These are phyloP conservation scores for Pythium insidiosum DNA, from an alignment of 352 stramenopile species.

Conservation along the genomic window DNA sequence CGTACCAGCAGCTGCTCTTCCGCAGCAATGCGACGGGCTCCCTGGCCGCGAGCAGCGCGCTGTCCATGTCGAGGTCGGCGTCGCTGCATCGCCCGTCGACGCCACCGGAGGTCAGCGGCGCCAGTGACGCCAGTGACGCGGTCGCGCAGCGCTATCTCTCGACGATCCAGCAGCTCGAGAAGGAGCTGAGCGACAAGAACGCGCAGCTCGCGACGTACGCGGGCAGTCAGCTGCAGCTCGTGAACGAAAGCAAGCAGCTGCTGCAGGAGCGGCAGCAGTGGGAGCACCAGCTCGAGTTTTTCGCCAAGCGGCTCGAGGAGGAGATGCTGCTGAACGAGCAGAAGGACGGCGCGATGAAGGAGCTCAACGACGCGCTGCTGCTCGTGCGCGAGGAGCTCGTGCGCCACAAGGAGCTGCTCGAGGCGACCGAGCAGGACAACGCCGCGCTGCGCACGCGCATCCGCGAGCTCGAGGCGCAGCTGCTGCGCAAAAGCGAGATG, in stretches of 20 bases:
- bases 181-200: constrained; percentile 60
- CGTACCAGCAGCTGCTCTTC: constrained; percentile 67
- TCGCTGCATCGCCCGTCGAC: neutral
- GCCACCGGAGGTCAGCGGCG: neutral
- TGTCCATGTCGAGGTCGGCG: constrained; percentile 5
- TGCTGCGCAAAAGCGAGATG: constrained; percentile 48
- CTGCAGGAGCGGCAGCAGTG: constrained; percentile 54
- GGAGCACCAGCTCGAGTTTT: constrained; percentile 40
- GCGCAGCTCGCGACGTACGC: constrained; percentile 40
- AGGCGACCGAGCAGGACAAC: constrained; percentile 36
- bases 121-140: constrained; percentile 18
- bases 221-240: constrained; percentile 51
- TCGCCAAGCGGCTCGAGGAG: constrained; percentile 49
- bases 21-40: constrained; percentile 18
- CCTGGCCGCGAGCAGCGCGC: constrained; percentile 2
- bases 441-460: constrained; percentile 29
- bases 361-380: constrained; percentile 41
- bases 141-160: constrained; percentile 37
- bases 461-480: constrained; percentile 37
- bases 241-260: constrained; percentile 69
- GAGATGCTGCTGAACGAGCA: constrained; percentile 51
- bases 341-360: constrained; percentile 62
- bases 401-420: constrained; percentile 44
- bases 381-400: constrained; percentile 46
- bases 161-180: constrained; percentile 63